Conservation (phyloP, 2,329 filamentous ascomycete genomes). For the Xylariaceae sp. region DNA sequence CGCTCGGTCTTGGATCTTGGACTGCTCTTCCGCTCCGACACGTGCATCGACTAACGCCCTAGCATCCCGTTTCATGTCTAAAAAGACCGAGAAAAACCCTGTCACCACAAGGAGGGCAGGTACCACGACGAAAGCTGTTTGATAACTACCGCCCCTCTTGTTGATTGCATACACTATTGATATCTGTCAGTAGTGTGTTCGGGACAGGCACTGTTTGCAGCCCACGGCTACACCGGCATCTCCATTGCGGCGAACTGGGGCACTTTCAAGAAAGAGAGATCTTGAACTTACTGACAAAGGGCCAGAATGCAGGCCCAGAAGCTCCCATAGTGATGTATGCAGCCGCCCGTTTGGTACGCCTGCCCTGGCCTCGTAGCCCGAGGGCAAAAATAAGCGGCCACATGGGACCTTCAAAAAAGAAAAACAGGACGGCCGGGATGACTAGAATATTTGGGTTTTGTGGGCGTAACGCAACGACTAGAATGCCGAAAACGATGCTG, state of each 20-base stretch:
- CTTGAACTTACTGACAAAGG: constrained; percentile 50
- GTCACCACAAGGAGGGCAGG: constrained; percentile 45
- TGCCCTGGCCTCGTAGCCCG: constrained; percentile 73
- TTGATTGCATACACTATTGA: constrained; percentile 58
- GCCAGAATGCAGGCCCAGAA: constrained; percentile 68
- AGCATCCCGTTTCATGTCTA: constrained; percentile 43
- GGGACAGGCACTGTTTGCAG: too few species aligned
- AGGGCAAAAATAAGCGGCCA: constrained; percentile 81
- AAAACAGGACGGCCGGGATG: constrained; percentile 64
- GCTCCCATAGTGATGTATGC: constrained; percentile 75
- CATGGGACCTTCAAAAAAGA: constrained; percentile 78
- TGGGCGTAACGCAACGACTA: constrained; percentile 42
- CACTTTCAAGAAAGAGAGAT: background rate
- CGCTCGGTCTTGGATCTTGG: constrained; percentile 28
- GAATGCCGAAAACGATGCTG: constrained; percentile 53
- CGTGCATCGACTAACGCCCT: constrained; percentile 40
- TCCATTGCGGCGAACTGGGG: too few species aligned
- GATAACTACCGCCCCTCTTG: constrained; percentile 54
- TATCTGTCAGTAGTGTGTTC: too few species aligned
- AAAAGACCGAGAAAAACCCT: constrained; percentile 45
- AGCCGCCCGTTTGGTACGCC: constrained; percentile 74
- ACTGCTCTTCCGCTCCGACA: constrained; percentile 28
- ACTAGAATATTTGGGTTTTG: constrained; percentile 44
- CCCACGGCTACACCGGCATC: too few species aligned
- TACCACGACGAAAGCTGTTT: constrained; percentile 61